Evolutionary conservation across 768 basidiomycete species (phyloP), one percentile per base, ranked within the genome.

Genomic region (Trametes sanguinea): DNA sequence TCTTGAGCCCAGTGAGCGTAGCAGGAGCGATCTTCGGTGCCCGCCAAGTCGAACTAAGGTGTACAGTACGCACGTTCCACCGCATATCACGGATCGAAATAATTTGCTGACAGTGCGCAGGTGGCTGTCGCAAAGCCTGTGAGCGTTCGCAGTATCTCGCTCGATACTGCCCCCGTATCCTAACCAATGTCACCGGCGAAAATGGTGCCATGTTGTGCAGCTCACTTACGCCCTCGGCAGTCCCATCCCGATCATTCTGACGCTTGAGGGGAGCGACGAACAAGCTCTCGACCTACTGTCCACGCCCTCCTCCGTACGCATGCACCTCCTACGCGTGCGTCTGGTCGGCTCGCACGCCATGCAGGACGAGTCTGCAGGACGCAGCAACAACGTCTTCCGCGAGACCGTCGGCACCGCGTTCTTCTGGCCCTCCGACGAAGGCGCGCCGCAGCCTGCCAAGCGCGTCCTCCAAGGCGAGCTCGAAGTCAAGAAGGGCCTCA

Each of bases 231-330:
- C 83, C 11, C 69, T 80, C n/a, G 83, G 82, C 6, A 80, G 81
- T 7, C 77, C 80, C 0, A 76, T 86, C 4, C 84, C 84, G 8
- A 69, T 87, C 7, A 69, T 73, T 44, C 60, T 86, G n/a, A 81
- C 80, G 3, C 64, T 86, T 35, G 74, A 67, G 27, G 75, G 81
- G 29, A 62, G 69, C 2, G 81, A 85, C 68, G 65, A 74, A 10
- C 80, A 81, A 17, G 81, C 80, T 0, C 75, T 86, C 9, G 83
- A 85, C 61, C 66, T 83, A 4, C 75, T 86, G 6, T 74, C 81
- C 13, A 72, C 66, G 27, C 76, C 80, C 0, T 69, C 69, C 7
- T 76, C 79, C 2, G 70, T 82, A 8, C 71, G 72, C 17, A 39
- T 87, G 42, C 73, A 77, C 42, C 73, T 87, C 10, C 68, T 78